Evolutionary conservation across 495 filamentous ascomycete genomes (phyloP).

Genomic region (Talaromyces adpressus): DNA sequence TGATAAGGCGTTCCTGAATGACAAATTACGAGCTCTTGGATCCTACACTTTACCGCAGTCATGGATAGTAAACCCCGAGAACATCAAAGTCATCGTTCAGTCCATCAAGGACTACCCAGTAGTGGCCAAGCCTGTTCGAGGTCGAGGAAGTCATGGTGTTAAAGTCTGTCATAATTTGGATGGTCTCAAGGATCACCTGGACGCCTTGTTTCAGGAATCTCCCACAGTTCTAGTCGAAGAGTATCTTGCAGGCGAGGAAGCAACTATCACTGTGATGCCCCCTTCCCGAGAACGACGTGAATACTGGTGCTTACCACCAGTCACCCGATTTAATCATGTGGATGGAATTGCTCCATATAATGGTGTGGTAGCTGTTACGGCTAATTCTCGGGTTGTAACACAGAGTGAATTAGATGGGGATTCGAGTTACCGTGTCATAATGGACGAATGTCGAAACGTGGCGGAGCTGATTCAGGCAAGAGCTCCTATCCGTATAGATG

Average conservation of each 20-base stretch:
- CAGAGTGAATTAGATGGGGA: conserved; percentile 14
- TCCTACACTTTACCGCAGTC: no score
- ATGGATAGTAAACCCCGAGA: conserved; percentile 1
- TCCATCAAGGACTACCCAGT: conserved; percentile 19
- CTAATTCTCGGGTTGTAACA: conserved; percentile 21
- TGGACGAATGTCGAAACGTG: conserved; percentile 22
- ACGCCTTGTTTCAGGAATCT: conserved; percentile 19
- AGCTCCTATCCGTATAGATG: conserved; percentile 29
- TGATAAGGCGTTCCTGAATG: conserved; percentile 32
- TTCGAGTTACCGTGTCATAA: conserved; percentile 12
- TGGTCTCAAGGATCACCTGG: conserved; percentile 19
- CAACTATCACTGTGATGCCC: conserved; percentile 35
- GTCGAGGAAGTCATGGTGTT: conserved; percentile 28
- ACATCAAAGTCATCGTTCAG: conserved; percentile 7
- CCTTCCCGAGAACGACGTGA: conserved; percentile 14
- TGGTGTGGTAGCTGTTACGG: conserved; percentile 25
- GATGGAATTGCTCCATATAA: conserved; percentile 29
- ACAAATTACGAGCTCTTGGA: conserved; percentile 14
- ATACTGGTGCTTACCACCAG: conserved; percentile 27
- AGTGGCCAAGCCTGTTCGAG: conserved; percentile 26
- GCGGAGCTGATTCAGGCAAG: conserved; percentile 22
- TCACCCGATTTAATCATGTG: conserved; percentile 29
- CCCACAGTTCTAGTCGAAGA: conserved; percentile 28
- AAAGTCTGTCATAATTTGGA: conserved; percentile 19
- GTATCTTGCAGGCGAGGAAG: conserved; percentile 31